These are phyloP conservation scores for Phytophthora rubi DNA, from an alignment of 352 stramenopile species.

Conservation along the genomic window DNA sequence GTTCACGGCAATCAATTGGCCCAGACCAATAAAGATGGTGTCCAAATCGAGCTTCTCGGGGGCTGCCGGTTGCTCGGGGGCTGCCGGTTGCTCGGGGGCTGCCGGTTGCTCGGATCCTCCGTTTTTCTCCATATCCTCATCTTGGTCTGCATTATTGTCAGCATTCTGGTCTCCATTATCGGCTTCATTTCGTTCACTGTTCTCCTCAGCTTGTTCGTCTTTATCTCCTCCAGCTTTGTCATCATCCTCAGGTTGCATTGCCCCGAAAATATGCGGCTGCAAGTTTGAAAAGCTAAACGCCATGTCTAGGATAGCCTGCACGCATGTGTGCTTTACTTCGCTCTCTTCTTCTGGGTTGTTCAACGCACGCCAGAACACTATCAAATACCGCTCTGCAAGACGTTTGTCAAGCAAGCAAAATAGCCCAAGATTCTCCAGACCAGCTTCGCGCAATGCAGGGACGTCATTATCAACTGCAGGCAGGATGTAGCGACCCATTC, in stretches of 20 bases:
- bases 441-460: conserved; percentile 69
- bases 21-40: conserved; percentile 64
- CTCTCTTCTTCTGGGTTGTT: conserved; percentile 82
- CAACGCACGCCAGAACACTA: conserved; percentile 81
- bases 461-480: conserved; percentile 82
- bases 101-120: conserved; percentile 19
- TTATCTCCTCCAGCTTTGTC: conserved; percentile 2
- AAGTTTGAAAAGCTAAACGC: conserved; percentile 68
- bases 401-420: conserved; percentile 77
- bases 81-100: conserved; percentile 6
- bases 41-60: conserved; percentile 60
- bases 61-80: conserved; percentile 9
- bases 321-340: conserved; percentile 81
- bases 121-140: conserved; percentile 38
- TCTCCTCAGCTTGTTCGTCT: conserved; percentile 12
- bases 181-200: background rate
- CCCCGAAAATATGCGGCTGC: conserved; percentile 52
- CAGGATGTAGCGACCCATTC: conserved; percentile 77
- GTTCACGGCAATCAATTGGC: conserved; percentile 55
- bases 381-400: conserved; percentile 69
- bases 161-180: conserved; percentile 17
- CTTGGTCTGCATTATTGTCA: conserved; percentile 25
- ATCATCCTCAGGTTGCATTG: conserved; percentile 27
- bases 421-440: conserved; percentile 76
- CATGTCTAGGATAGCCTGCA: conserved; percentile 76